phyloP scores from a whole-genome alignment of 1,284 basidiomycete species.

The Dichomitus squalens region DNA sequence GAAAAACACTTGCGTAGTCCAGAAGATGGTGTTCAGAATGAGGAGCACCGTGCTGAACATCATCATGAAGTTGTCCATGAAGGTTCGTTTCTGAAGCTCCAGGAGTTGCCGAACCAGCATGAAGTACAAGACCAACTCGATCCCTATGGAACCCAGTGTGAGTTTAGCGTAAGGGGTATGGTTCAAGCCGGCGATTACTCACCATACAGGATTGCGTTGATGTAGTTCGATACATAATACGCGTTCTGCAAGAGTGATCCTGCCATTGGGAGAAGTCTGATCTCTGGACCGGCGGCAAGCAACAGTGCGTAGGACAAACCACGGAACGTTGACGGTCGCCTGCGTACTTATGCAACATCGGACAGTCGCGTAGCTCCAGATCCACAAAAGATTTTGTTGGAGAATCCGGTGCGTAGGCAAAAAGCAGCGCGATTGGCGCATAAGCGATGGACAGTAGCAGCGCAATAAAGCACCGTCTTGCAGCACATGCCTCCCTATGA shows the following conservation, averaged over 20 bases:
- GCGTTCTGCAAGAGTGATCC: slow-evolving; percentile 11
- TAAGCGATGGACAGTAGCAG: no score
- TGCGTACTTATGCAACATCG: no score
- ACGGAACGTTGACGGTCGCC: no score
- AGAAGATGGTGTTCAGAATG: slow-evolving; percentile 18
- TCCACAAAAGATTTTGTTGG: no score
- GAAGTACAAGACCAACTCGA: slow-evolving; percentile 18
- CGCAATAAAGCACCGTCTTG: no score
- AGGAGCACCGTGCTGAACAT: slow-evolving; percentile 20
- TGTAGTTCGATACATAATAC: slow-evolving; percentile 10
- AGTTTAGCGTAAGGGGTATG: background rate
- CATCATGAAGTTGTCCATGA: slow-evolving; percentile 15
- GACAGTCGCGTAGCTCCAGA: no score
- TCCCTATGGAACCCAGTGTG: slow-evolving; percentile 5
- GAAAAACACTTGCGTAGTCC: slow-evolving; percentile 22
- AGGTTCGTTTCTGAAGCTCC: background rate
- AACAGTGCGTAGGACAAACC: no score
- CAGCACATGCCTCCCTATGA: background rate
- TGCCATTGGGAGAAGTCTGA: slow-evolving; percentile 1
- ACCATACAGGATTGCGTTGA: slow-evolving; percentile 16
- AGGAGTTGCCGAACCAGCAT: slow-evolving; percentile 11
- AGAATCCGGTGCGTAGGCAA: no score
- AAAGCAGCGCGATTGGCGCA: no score
- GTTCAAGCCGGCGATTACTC: background rate
- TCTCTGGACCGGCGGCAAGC: no score